phyloP scores from a whole-genome alignment of 176 grass and related monocot species.

The Elymus sibiricus region DNA sequence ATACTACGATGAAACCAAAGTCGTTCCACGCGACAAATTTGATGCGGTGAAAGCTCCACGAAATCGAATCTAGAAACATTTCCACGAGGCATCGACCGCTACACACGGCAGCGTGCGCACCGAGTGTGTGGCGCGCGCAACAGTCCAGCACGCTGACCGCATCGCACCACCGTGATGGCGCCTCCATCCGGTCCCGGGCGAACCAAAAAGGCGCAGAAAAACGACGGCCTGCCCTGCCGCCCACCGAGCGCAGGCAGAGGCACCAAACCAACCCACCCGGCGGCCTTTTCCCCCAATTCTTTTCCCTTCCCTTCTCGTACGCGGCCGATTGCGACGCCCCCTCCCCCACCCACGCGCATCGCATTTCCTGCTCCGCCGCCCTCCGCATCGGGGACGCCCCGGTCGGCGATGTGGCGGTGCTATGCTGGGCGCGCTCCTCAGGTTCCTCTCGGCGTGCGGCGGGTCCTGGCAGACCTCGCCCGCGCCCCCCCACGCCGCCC shows the following conservation, averaged over 20 bases:
- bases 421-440: constrained; percentile 71
- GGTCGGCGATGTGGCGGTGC: constrained; percentile 83
- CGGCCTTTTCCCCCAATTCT: not conserved
- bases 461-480: constrained; percentile 31
- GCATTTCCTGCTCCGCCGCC: constrained; percentile 3
- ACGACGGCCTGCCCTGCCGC: not conserved
- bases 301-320: constrained; percentile 23
- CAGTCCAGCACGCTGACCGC: constrained; percentile 8
- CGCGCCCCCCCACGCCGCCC: not conserved
- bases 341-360: not conserved
- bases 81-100: too few species aligned
- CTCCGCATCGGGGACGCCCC: constrained; percentile 36
- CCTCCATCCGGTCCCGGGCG: not conserved
- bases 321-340: constrained; percentile 41
- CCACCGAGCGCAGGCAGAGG: too few species aligned
- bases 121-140: not conserved
- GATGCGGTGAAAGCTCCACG: too few species aligned
- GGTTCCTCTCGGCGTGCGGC: constrained; percentile 79
- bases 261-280: not conserved
- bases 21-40: too few species aligned
- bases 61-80: too few species aligned
- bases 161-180: not conserved
- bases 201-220: not conserved
- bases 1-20: too few species aligned
- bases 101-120: too few species aligned